Conservation (phyloP, 2,329 filamentous ascomycete species). For the Westerdykella aurantiaca region DNA sequence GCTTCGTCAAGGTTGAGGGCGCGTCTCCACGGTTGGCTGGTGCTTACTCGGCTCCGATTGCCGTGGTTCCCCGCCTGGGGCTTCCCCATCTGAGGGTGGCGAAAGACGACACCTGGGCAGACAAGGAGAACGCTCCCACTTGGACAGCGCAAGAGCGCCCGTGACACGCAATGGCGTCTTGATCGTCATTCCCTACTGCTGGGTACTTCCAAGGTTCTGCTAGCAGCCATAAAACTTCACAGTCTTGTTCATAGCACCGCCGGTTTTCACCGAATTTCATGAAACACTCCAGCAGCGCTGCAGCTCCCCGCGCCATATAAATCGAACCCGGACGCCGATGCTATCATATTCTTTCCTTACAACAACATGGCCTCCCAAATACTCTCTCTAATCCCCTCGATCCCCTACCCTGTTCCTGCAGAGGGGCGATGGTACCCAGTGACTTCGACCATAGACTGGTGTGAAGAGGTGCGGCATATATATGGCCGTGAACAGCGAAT, state of each 20-base stretch:
- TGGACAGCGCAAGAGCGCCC: too few relatives aligned
- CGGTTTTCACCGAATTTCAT: too few relatives aligned
- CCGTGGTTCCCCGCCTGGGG: not conserved
- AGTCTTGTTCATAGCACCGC: too few relatives aligned
- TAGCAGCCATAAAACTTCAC: too few relatives aligned
- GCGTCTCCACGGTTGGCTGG: not conserved
- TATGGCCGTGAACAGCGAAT: not conserved
- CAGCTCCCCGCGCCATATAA: too few relatives aligned
- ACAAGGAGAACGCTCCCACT: too few relatives aligned
- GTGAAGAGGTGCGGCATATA: slow-evolving; percentile 59
- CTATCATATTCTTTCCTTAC: not conserved
- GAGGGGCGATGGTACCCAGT: slow-evolving; percentile 63
- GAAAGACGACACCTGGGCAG: not conserved
- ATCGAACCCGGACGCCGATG: too few relatives aligned
- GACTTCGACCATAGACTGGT: slow-evolving; percentile 71
- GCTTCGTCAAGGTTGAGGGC: too few relatives aligned
- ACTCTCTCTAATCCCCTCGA: slow-evolving; percentile 38
- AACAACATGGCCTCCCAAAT: slow-evolving; percentile 25
- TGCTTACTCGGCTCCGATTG: not conserved
- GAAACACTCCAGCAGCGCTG: too few relatives aligned
- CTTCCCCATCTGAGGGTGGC: not conserved
- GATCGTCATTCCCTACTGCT: too few relatives aligned
- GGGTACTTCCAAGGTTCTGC: too few relatives aligned
- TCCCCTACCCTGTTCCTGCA: slow-evolving; percentile 47
- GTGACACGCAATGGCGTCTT: too few relatives aligned